These are phyloP conservation scores for Ascochyta fabae DNA, from an alignment of 2,329 filamentous ascomycete genomes.

Conservation along the genomic window DNA sequence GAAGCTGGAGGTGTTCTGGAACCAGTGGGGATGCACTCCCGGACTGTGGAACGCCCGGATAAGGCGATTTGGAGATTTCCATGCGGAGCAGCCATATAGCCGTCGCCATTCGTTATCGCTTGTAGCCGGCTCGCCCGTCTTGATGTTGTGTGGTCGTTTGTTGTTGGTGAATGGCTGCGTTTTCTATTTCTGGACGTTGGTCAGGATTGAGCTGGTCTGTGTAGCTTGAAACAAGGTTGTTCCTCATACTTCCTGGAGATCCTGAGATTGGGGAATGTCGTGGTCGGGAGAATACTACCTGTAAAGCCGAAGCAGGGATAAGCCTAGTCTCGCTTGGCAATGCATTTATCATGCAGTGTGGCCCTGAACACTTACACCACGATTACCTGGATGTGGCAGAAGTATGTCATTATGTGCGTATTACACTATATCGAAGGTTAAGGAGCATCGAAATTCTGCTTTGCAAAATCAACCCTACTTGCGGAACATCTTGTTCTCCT, in stretches of 20 bases:
- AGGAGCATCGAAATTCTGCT: neutral
- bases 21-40: slow-evolving; percentile 12
- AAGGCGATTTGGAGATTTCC: neutral
- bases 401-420: neutral
- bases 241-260: too few relatives aligned
- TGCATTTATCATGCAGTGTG: too few relatives aligned
- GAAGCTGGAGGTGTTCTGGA: slow-evolving; percentile 1
- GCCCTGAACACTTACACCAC: too few relatives aligned
- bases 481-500: slow-evolving; percentile 15
- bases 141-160: neutral
- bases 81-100: slow-evolving; percentile 4
- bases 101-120: slow-evolving; percentile 3
- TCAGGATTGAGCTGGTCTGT: neutral
- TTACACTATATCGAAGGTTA: neutral
- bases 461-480: neutral
- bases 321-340: too few relatives aligned
- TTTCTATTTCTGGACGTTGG: neutral
- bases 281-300: too few relatives aligned
- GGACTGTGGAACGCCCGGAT: neutral
- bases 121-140: neutral
- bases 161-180: neutral
- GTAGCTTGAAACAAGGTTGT: too few relatives aligned
- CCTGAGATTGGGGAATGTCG: too few relatives aligned
- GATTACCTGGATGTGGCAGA: too few relatives aligned
- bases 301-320: neutral